Percentiles rank a stretch among this genome's conserved stretches.
phyloP scores from a whole-genome alignment of 257 asterid genomes.

The Solanum etuberosum region DNA sequence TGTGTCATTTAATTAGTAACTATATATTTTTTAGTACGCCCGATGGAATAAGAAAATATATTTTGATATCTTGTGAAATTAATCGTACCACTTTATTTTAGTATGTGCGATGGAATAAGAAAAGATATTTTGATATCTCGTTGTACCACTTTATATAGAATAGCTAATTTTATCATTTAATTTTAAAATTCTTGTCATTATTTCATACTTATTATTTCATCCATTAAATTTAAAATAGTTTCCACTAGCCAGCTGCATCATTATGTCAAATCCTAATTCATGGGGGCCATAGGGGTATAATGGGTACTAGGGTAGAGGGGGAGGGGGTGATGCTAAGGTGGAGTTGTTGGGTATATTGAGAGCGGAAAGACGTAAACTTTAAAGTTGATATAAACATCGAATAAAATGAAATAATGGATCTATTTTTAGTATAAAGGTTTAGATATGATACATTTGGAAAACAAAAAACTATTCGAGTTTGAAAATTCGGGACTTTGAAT shows the following conservation, averaged over 20 bases:
- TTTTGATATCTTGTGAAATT: no score
- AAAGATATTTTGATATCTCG: background rate
- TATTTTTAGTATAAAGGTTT: background rate
- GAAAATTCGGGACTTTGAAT: background rate
- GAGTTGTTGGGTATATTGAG: background rate
- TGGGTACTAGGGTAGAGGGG: background rate
- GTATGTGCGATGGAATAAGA: no score
- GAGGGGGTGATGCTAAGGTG: background rate
- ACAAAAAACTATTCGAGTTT: background rate
- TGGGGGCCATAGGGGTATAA: background rate
- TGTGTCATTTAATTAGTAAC: background rate
- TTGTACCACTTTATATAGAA: no score
- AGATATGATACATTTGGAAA: background rate
- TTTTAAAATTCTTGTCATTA: no score
- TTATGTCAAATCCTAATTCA: background rate
- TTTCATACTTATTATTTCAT: background rate
- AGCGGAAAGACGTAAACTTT: no score
- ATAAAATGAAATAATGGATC: background rate
- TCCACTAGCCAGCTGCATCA: background rate
- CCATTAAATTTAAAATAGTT: background rate
- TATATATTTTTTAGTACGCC: no score
- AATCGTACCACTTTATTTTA: no score
- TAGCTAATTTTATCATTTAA: background rate
- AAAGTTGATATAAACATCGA: rapidly evolving
- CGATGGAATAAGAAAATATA: no score